Evolutionary conservation across 2,329 filamentous ascomycete genomes (phyloP).

Genomic region (Corynespora cassiicola): DNA sequence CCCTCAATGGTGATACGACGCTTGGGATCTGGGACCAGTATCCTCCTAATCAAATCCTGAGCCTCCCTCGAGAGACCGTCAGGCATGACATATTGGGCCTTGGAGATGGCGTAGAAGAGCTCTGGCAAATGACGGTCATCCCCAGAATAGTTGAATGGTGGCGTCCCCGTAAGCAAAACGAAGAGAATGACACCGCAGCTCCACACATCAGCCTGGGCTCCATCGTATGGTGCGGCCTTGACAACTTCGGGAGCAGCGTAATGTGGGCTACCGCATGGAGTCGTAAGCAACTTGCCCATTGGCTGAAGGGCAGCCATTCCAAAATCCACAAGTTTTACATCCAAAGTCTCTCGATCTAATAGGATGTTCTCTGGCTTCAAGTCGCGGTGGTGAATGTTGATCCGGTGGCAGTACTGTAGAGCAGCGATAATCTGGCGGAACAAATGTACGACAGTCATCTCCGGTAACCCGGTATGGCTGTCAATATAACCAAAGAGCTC

Average conservation of each 20-base stretch:
- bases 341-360: constrained; percentile 70
- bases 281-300: constrained; percentile 77
- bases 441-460: constrained; percentile 81
- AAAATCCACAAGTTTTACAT: constrained; percentile 95
- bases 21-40: constrained; percentile 79
- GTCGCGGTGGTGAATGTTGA: constrained; percentile 95
- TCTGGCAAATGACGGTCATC: constrained; percentile 61
- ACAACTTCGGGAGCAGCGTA: constrained; percentile 96
- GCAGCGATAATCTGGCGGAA: constrained; percentile 95
- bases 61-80: constrained; percentile 68
- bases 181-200: constrained; percentile 80
- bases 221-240: constrained; percentile 76
- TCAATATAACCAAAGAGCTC: constrained; percentile 91
- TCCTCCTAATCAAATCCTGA: constrained; percentile 77
- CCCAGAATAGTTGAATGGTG: constrained; percentile 73
- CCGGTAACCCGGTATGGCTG: constrained; percentile 72
- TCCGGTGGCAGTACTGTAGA: constrained; percentile 88
- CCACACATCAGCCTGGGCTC: constrained; percentile 91
- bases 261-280: constrained; percentile 94
- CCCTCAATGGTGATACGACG: constrained; percentile 79
- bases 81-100: constrained; percentile 56
- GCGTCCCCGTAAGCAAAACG: constrained; percentile 80
- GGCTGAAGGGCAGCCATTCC: constrained; percentile 96
- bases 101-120: constrained; percentile 66
- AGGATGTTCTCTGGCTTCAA: constrained; percentile 98